A percentile compares a stretch with the other conserved stretches of the same genome.
Evolutionary conservation across 2,329 filamentous ascomycete species (phyloP).

Genomic region (Coniella vitis): DNA sequence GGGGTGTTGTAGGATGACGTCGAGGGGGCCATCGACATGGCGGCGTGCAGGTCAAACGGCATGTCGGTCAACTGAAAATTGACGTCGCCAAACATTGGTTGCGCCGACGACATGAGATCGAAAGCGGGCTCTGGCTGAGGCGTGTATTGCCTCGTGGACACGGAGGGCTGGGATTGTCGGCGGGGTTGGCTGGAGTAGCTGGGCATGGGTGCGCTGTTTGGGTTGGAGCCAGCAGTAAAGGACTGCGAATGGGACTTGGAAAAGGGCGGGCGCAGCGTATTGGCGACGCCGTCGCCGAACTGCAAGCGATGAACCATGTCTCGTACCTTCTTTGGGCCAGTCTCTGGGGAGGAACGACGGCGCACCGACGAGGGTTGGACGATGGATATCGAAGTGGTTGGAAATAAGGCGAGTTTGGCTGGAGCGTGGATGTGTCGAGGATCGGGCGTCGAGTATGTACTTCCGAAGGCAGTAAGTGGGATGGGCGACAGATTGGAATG

Average conservation of each 20-base stretch:
- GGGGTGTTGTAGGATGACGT: slow-evolving; percentile 3
- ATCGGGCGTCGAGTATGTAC: neutral
- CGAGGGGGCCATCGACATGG: slow-evolving; percentile 5
- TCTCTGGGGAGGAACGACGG: neutral
- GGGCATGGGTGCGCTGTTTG: slow-evolving; percentile 16
- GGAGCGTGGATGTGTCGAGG: slow-evolving; percentile 6
- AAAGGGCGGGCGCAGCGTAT: slow-evolving; percentile 9
- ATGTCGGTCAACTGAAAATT: slow-evolving; percentile 11
- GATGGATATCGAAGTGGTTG: neutral
- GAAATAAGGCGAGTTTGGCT: neutral
- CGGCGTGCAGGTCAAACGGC: slow-evolving; percentile 11
- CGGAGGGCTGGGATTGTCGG: slow-evolving; percentile 13
- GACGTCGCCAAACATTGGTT: slow-evolving; percentile 13
- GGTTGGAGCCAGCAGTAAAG: slow-evolving; percentile 15
- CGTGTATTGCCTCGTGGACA: slow-evolving; percentile 11
- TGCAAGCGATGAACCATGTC: slow-evolving; percentile 12
- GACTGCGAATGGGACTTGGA: slow-evolving; percentile 14
- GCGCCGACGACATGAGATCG: slow-evolving; percentile 16
- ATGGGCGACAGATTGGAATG: slow-evolving; percentile 7
- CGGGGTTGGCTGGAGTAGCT: slow-evolving; percentile 11
- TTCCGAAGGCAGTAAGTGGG: slow-evolving; percentile 16
- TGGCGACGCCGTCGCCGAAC: slow-evolving; percentile 17
- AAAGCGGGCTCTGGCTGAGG: slow-evolving; percentile 14
- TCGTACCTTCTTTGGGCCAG: neutral
- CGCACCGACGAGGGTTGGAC: neutral